phyloP scores from a whole-genome alignment of 768 basidiomycete species.

The Paxillus ammoniavirescens region DNA sequence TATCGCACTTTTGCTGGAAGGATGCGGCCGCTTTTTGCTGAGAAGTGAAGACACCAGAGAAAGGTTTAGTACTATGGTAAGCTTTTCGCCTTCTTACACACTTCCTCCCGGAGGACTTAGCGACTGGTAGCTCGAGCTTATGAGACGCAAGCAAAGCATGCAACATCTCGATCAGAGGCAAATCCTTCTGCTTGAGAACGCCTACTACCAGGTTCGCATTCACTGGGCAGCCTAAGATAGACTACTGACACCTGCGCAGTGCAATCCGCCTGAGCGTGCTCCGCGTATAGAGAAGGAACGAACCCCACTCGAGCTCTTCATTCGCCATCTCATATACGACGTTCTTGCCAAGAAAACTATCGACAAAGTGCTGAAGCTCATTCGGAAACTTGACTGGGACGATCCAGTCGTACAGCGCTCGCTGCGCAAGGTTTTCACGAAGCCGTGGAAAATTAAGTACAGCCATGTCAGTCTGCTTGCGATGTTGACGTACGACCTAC shows the following conservation, averaged over 20 bases:
- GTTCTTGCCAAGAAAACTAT: constrained; percentile 91
- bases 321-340: constrained; percentile 93
- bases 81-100: constrained; percentile 3
- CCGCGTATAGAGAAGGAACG: constrained; percentile 85
- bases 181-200: constrained; percentile 88
- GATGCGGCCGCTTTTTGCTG: constrained; percentile 89
- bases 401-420: constrained; percentile 56
- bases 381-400: constrained; percentile 98
- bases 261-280: constrained; percentile 93
- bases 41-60: constrained; percentile 85
- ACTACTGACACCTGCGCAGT: constrained; percentile 47
- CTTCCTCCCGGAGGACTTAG: constrained; percentile 6
- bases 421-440: constrained; percentile 90
- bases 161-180: constrained; percentile 93
- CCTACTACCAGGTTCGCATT: constrained; percentile 83
- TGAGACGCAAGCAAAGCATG: constrained; percentile 92
- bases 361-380: constrained; percentile 90
- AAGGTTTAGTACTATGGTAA: constrained; percentile 86
- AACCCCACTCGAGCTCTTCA: constrained; percentile 86
- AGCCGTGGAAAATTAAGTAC: constrained; percentile 97
- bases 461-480: constrained; percentile 86
- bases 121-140: constrained; percentile 74
- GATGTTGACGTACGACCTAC: constrained; percentile 93
- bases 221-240: background rate
- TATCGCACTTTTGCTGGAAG: constrained; percentile 85